Base-by-base conservation (phyloP, 2,329 filamentous ascomycete species). In the Chrysosporium queenslandicum region DNA sequence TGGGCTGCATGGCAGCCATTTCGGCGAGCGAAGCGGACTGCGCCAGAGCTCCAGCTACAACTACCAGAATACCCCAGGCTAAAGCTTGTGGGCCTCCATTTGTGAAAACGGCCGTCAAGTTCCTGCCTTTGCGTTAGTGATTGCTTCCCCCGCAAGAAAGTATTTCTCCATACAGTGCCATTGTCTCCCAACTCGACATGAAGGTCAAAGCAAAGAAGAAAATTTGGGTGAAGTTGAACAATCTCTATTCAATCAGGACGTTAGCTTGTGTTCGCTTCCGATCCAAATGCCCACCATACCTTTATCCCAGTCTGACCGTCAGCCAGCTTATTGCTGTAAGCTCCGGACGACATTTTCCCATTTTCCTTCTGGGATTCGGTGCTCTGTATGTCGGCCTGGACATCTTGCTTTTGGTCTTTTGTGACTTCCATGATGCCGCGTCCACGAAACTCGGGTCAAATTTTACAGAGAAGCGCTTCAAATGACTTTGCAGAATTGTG, bases 1-100 rank as follows among this genome's bases (percentile, higher is more conserved):
- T 63, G 2, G 69, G 69, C 14, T 64, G 63, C 56, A 71, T 69
- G 0, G 70, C 70, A 1, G 65, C 66, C 60, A 72, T 59, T 54
- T 72, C 70, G 5, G 65, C 69, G 34, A 72, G 59, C 1, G 69
- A 70, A 3, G 59, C 61, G 9, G 63, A 60, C 41, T 67, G 64
- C 5, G 58, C 57, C 5, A 66, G 56, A n/a, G 61, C 59, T 29
- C 66, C 66, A 27, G 57, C 48, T 47, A 64, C 54, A 2, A 64
- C 63, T 18, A 66, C 56, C 45, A 67, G 42, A 46, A 62, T 61
- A 50, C 64, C 64, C 60, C 64, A 68, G 25, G 63, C 55, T 25
- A 65, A 57, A 2, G 62, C 58, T 23, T 55, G 59, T 36, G 65
- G 65, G 7, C 65, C 66, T 14, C 66, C 66, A 49, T 69, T 68